A percentile compares a stretch with the other conserved stretches of the same genome.
phyloP scores from a whole-genome alignment of 345 rosid genomes.

The Bruguiera sexangula region DNA sequence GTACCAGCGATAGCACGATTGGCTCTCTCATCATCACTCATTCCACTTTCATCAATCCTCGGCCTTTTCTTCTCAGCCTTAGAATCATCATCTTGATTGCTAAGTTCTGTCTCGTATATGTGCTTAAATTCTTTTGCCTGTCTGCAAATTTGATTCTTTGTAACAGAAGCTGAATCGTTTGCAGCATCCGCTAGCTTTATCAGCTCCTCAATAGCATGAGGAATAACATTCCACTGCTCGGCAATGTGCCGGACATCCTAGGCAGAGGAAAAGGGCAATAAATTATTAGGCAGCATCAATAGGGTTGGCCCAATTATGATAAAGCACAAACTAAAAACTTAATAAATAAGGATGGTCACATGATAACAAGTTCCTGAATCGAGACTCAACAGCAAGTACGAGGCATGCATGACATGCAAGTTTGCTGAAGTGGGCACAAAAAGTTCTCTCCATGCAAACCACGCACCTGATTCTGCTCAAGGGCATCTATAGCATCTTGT shows the following conservation, averaged over 20 bases:
- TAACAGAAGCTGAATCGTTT: slow-evolving; percentile 26
- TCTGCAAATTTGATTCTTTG: slow-evolving; percentile 47
- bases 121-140: slow-evolving; percentile 56
- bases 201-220: slow-evolving; percentile 75
- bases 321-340: too few species aligned
- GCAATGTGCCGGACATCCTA: slow-evolving; percentile 51
- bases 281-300: too few species aligned
- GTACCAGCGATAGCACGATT: slow-evolving; percentile 15
- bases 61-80: slow-evolving; percentile 20
- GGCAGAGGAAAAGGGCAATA: slow-evolving; percentile 6
- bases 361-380: neutral
- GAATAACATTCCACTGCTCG: slow-evolving; percentile 86
- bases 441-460: neutral
- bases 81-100: slow-evolving; percentile 14
- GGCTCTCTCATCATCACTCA: slow-evolving; percentile 10
- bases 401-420: too few species aligned
- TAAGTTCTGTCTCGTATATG: slow-evolving; percentile 56
- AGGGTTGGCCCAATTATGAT: too few species aligned
- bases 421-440: neutral
- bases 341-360: too few species aligned
- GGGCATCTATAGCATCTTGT: slow-evolving; percentile 80
- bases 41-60: slow-evolving; percentile 20
- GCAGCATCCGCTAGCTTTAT: slow-evolving; percentile 39
- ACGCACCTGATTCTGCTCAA: slow-evolving; percentile 73
- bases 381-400: neutral